These are phyloP conservation scores for Picea sitchensis DNA, from an alignment of 75 land plant genomes.

Conservation along the genomic window DNA sequence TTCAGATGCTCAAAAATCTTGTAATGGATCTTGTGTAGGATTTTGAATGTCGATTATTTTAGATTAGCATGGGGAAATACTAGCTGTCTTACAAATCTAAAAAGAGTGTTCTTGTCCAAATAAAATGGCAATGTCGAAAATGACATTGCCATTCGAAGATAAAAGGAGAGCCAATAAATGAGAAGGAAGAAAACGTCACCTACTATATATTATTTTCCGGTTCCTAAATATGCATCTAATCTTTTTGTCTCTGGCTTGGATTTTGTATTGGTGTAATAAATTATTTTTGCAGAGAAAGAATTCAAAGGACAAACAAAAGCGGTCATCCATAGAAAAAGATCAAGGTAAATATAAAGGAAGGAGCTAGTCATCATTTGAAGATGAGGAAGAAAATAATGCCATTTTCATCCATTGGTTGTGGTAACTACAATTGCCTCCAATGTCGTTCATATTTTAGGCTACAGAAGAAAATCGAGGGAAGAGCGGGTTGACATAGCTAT, in stretches of 20 bases:
- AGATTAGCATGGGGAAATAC: constrained; percentile 40
- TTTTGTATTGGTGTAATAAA: not conserved
- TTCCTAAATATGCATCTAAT: not conserved
- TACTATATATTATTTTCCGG: too few relatives aligned
- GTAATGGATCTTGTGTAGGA: too few relatives aligned
- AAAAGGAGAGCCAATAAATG: constrained; percentile 17
- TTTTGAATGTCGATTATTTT: too few relatives aligned
- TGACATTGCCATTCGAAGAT: constrained; percentile 7
- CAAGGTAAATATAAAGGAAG: not conserved
- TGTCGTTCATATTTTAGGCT: constrained; percentile 41
- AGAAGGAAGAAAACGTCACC: constrained; percentile 45
- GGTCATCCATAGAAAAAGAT: too few relatives aligned
- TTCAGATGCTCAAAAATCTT: too few relatives aligned
- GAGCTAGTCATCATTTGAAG: not conserved
- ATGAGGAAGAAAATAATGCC: constrained; percentile 24
- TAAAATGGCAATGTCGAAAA: constrained; percentile 16
- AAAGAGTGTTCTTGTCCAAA: constrained; percentile 76
- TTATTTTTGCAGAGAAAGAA: not conserved
- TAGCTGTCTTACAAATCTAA: constrained; percentile 74
- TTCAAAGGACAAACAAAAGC: too few relatives aligned
- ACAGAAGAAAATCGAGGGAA: constrained; percentile 12
- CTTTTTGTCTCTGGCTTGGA: not conserved
- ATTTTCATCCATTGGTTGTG: constrained; percentile 38
- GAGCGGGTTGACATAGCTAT: constrained; percentile 66
- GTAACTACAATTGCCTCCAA: constrained; percentile 52